Percentiles rank a stretch among this genome's conserved stretches.
Evolutionary conservation across 345 rosid genomes (phyloP).

Genomic region (Eucalyptus grandis): DNA sequence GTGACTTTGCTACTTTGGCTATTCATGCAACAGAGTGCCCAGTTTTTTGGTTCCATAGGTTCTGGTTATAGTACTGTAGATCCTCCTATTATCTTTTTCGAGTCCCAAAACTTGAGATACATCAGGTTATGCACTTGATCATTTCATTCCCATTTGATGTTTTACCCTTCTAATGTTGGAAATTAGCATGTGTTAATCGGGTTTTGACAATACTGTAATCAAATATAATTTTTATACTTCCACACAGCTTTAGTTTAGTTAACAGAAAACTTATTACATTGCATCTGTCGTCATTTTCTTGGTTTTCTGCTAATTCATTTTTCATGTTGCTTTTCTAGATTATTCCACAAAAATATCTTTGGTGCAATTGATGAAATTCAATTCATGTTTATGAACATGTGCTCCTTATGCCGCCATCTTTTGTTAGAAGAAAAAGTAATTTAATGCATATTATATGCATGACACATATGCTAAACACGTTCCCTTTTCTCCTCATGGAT

Average conservation of each 20-base stretch:
- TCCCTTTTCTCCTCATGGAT: background rate
- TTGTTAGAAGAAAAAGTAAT: background rate
- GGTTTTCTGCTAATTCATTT: background rate
- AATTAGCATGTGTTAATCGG: background rate
- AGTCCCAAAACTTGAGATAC: background rate
- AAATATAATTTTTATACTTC: background rate
- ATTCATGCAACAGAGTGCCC: background rate
- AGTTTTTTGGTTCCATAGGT: background rate
- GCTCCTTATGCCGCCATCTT: background rate
- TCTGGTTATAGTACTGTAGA: background rate
- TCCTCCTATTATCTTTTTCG: background rate
- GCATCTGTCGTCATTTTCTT: background rate
- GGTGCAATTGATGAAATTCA: conserved; percentile 53
- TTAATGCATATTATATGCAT: background rate
- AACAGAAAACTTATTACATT: background rate
- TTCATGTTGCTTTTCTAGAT: conserved; percentile 6
- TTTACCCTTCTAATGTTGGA: background rate
- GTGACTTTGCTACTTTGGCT: background rate
- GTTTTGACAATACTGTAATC: background rate
- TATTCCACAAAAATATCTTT: conserved; percentile 40
- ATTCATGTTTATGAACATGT: conserved; percentile 66
- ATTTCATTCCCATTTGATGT: background rate
- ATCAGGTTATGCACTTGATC: background rate
- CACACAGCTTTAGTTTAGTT: background rate
- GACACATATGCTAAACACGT: background rate